Percentiles rank a stretch among this genome's conserved stretches.
phyloP scores from a whole-genome alignment of 2,329 filamentous ascomycete species.

The Elsinoe batatas region DNA sequence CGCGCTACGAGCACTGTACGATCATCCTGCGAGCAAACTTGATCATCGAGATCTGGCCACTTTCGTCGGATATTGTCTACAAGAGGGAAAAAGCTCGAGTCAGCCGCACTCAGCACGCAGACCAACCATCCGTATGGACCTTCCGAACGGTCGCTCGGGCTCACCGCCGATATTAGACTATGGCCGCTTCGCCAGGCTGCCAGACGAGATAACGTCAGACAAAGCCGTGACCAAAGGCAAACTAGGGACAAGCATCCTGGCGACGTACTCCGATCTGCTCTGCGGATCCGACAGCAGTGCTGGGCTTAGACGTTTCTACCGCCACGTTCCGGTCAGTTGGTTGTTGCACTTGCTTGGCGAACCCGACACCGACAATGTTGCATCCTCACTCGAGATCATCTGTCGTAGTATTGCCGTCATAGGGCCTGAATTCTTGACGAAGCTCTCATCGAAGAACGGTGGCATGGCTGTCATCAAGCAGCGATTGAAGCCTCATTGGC shows the following conservation, averaged over 20 bases:
- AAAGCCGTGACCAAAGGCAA: conserved; percentile 41
- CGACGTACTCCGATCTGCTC: conserved; percentile 66
- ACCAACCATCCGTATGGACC: conserved; percentile 11
- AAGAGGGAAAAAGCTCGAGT: conserved; percentile 40
- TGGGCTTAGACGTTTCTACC: conserved; percentile 78
- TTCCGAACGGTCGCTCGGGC: conserved; percentile 3
- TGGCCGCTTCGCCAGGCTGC: neutral
- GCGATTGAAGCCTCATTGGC: conserved; percentile 80
- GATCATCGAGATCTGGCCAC: conserved; percentile 78
- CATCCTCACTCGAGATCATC: conserved; percentile 72
- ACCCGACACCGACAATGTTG: conserved; percentile 70
- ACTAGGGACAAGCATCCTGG: conserved; percentile 63
- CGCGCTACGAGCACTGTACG: conserved; percentile 70
- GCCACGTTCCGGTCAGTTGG: conserved; percentile 83
- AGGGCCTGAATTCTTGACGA: conserved; percentile 69
- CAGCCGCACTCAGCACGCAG: neutral
- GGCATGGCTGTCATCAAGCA: conserved; percentile 81
- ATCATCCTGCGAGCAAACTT: conserved; percentile 71
- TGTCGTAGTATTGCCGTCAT: conserved; percentile 75
- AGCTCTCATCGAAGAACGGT: conserved; percentile 76
- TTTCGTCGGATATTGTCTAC: conserved; percentile 87
- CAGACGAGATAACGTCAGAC: neutral
- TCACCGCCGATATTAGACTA: conserved; percentile 6
- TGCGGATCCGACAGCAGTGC: conserved; percentile 60
- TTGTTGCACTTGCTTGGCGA: conserved; percentile 76